Evolutionary conservation across 2,329 filamentous ascomycete species (phyloP), one percentile per base, ranked within the genome.

Genomic region (Ophiostoma novo-ulmi): DNA sequence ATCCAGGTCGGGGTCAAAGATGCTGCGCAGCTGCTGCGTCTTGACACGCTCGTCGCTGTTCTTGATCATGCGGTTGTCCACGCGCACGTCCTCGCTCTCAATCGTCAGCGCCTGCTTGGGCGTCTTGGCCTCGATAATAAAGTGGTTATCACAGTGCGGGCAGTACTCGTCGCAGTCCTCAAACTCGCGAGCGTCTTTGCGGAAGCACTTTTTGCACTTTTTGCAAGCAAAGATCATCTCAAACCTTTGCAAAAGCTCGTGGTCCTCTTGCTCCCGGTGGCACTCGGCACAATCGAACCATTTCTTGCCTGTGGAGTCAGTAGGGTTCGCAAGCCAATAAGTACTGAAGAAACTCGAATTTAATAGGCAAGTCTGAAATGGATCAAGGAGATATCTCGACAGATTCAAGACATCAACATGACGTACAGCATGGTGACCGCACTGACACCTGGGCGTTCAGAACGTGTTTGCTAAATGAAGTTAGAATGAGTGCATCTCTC

Each of bases 281-380:
- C 95, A 99, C 79, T 97, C 91, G 74, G 92, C 91, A 81, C 95
- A 99, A 84, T 99, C 95, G 82, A 97, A 99, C 96, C 96, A 99
- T 84, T 97, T 97, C 73, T 88, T 87, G 84, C 92, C 92, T 94
- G 76, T 14, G 0, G 17, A 10, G 39, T 63, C 4, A 69, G 63
- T 8, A 63, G 7, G 1, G 2, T 31, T 31, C 31, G 3, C 31
- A 31, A 31, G 31, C 31, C 31, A 31, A 4, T 31, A 31, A 31
- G 31, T 31, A 31, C 31, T 31, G 3, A 31, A 31, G 1, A 31
- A 31, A 31, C 31, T 31, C 31, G 31, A 31, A 31, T 3, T 31
- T 31, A 4, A 31, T 31, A 31, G 31, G 2, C 31, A 31, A 31
- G 31, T 31, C 2, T 31, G 31, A 31, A 3, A 31, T 31, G 3